Evolutionary conservation across 345 rosid species (phyloP), one percentile per base, ranked within the genome.

Genomic region (Chamaenerion angustifolium): DNA sequence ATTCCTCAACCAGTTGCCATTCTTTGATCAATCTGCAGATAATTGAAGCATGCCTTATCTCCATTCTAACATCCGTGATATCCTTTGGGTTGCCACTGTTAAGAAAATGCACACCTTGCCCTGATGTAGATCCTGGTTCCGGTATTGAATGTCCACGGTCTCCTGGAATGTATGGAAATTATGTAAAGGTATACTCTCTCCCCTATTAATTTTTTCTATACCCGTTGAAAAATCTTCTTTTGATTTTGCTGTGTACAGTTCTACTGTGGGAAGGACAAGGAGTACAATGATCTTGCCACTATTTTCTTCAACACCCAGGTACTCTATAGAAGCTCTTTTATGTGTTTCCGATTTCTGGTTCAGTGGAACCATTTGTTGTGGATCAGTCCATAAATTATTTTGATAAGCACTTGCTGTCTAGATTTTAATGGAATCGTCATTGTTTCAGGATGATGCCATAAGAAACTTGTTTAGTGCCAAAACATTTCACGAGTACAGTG

Each of bases 221-320:
- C 5, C 37, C 5, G 37, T 3, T 31, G 37, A 8, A 31, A 31
- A 31, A 31, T 31, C 37, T 1, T 31, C 10, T 31, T 31, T 7
- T 31, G 37, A 31, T 31, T 31, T 3, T 4, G 42, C 48, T 37
- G 17, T 57, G 14, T 46, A 60, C 81, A 92, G 96, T 92, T 92
- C 63, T 92, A 76, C 66, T 92, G 98, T 75, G 71, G 89, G 60
- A 77, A 75, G 44, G 72, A 71, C 21, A 82, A 72, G 10, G 96
- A 87, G 57, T 92, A 92, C 73, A 92, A 87, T 61, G 98, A 87
- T 68, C 98, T 92, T 52, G 98, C 95, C 11, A 92, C 98, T 17
- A 84, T 87, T 62, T 92, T 92, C 83, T 92, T 92, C 74, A 92
- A 92, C 46, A 87, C 98, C 31, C 96, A 92, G 98, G 98, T 90